These are phyloP conservation scores for Boletus coccyginus DNA, from an alignment of 768 basidiomycete species.

Conservation along the genomic window DNA sequence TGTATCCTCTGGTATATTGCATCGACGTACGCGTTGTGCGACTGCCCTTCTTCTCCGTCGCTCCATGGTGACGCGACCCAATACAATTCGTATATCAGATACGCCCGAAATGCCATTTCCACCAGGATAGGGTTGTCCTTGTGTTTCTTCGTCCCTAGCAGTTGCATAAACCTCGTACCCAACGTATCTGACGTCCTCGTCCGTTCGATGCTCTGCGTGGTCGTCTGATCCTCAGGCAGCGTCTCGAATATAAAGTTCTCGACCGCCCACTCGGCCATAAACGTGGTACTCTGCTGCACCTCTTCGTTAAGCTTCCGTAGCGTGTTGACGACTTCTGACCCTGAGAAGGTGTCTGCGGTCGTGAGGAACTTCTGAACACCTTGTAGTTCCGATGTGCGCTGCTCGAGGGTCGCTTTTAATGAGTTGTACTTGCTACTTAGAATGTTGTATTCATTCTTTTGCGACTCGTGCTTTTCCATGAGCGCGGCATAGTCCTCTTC, in stretches of 20 bases:
- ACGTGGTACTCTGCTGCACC: constrained; percentile 43
- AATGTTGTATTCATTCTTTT: constrained; percentile 12
- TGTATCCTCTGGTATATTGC: constrained; percentile 33
- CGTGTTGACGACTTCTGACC: constrained; percentile 42
- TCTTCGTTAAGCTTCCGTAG: constrained; percentile 43
- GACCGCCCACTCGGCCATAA: constrained; percentile 42
- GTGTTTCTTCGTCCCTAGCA: constrained; percentile 20
- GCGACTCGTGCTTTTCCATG: constrained; percentile 9
- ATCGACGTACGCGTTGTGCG: constrained; percentile 17
- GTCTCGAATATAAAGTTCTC: constrained; percentile 34
- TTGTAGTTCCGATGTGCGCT: constrained; percentile 41
- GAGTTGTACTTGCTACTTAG: constrained; percentile 11
- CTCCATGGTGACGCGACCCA: constrained; percentile 23
- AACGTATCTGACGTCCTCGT: constrained; percentile 11
- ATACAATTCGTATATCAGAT: constrained; percentile 20
- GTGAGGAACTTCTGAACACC: constrained; percentile 43
- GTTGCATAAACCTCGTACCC: constrained; percentile 16
- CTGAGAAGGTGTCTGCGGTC: constrained; percentile 40
- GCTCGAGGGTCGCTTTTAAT: constrained; percentile 30
- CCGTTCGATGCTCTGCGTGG: constrained; percentile 2
- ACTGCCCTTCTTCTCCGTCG: constrained; percentile 15
- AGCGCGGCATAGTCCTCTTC: constrained; percentile 4
- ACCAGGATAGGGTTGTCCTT: constrained; percentile 29
- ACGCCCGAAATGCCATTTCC: constrained; percentile 32
- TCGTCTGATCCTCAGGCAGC: constrained; percentile 1